Conservation (phyloP, 768 basidiomycete species). For the Tylopilus subfusipes region DNA sequence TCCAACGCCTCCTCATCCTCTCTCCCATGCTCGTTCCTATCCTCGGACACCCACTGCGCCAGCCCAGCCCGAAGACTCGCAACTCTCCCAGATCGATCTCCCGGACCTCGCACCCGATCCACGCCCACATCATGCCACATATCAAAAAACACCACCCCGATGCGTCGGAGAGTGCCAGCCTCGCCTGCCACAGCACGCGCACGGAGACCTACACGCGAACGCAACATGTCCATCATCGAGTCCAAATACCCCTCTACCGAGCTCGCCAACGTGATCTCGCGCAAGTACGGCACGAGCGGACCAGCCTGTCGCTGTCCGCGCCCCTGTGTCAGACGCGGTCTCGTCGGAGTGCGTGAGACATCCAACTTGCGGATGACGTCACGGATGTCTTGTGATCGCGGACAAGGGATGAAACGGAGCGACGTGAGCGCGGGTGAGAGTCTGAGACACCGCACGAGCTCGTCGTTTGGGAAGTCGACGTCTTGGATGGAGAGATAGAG, state of each 20-base stretch:
- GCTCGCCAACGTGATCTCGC: slow-evolving; percentile 16
- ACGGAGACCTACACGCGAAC: slow-evolving; percentile 5
- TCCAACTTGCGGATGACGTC: slow-evolving; percentile 8
- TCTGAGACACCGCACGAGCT: slow-evolving; percentile 19
- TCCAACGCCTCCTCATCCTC: background rate
- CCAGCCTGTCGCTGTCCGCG: background rate
- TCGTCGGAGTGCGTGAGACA: background rate
- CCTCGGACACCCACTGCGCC: background rate
- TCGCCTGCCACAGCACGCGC: background rate
- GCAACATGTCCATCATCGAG: slow-evolving; percentile 5
- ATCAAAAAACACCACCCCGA: slow-evolving; percentile 11
- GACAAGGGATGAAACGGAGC: slow-evolving; percentile 16
- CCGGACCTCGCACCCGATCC: background rate
- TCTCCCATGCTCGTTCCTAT: too few relatives aligned
- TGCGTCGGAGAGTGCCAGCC: slow-evolving; percentile 6
- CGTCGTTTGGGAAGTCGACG: slow-evolving; percentile 16
- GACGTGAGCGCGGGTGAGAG: slow-evolving; percentile 8
- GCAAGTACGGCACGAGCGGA: slow-evolving; percentile 8
- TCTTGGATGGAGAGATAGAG: slow-evolving; percentile 11
- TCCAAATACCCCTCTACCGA: slow-evolving; percentile 10
- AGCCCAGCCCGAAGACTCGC: background rate
- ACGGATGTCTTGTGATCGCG: slow-evolving; percentile 13
- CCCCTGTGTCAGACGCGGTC: background rate
- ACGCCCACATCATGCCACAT: slow-evolving; percentile 3
- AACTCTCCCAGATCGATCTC: background rate